Conservation (phyloP, 2,329 filamentous ascomycete species). For the Triangularia setosa region DNA sequence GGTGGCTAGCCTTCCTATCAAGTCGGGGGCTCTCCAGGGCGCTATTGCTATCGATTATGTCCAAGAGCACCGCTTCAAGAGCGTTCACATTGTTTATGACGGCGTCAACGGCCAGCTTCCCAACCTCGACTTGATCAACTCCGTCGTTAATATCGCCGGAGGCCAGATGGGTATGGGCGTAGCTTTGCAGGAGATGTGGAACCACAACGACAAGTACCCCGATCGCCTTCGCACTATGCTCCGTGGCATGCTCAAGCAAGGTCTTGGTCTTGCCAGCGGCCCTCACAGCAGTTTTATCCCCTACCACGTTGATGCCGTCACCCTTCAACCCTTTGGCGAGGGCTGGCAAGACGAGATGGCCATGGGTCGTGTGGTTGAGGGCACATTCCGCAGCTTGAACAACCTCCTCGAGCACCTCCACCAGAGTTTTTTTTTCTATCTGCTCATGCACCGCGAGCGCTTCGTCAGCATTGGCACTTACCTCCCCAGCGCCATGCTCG, state of each 20-base stretch:
- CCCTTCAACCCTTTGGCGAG: slow-evolving; percentile 80
- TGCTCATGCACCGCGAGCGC: slow-evolving; percentile 83
- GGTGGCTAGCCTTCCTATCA: slow-evolving; percentile 76
- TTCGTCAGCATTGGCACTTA: slow-evolving; percentile 99
- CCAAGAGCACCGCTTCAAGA: slow-evolving; percentile 77
- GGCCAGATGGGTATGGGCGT: slow-evolving; percentile 89
- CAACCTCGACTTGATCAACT: slow-evolving; percentile 94
- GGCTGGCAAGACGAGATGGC: slow-evolving; percentile 99
- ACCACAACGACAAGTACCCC: slow-evolving; percentile 72
- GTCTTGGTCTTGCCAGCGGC: slow-evolving; percentile 81
- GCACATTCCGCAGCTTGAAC: slow-evolving; percentile 88
- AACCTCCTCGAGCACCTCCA: slow-evolving; percentile 95
- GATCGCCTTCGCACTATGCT: slow-evolving; percentile 85
- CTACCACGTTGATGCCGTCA: slow-evolving; percentile 95
- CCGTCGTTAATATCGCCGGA: slow-evolving; percentile 78
- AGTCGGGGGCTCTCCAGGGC: slow-evolving; percentile 89
- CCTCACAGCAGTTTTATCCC: slow-evolving; percentile 95
- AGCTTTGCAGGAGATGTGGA: slow-evolving; percentile 80
- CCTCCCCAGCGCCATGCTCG: slow-evolving; percentile 92
- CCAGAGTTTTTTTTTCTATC: slow-evolving; percentile 99
- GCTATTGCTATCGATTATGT: slow-evolving; percentile 93
- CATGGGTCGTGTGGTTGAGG: slow-evolving; percentile 83
- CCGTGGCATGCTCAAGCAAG: slow-evolving; percentile 88
- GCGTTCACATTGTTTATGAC: slow-evolving; percentile 88
- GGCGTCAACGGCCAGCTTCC: slow-evolving; percentile 93